Evolutionary conservation across 257 asterid species (phyloP).

Genomic region (Solanum rostratum): DNA sequence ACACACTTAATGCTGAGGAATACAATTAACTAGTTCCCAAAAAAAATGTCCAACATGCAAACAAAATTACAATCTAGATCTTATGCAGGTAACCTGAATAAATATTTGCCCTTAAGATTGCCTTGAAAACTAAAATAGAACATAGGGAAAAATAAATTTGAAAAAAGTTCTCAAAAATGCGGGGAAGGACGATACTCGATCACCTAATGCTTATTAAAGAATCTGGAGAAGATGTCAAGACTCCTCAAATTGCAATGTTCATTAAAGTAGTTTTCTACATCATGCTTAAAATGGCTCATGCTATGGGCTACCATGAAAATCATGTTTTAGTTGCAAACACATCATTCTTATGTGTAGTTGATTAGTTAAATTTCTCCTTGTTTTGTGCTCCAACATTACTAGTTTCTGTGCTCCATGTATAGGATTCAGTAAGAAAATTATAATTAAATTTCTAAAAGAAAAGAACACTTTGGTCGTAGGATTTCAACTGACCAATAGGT

Average conservation of each 20-base stretch:
- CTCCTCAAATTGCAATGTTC: too few species aligned
- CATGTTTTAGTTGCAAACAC: background rate
- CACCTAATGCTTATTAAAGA: too few species aligned
- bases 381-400: too few species aligned
- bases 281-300: background rate
- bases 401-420: too few species aligned
- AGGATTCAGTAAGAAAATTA: too few species aligned
- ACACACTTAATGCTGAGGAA: background rate
- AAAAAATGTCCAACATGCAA: background rate
- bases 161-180: background rate
- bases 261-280: too few species aligned
- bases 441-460: too few species aligned
- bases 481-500: too few species aligned
- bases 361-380: too few species aligned
- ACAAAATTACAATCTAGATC: background rate
- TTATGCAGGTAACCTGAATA: background rate
- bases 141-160: background rate
- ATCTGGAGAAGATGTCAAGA: too few species aligned
- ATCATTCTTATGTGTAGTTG: too few species aligned
- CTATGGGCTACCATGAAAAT: background rate
- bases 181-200: background rate
- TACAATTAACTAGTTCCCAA: background rate
- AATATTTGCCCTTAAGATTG: background rate
- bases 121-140: background rate
- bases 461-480: too few species aligned